Conservation (phyloP, 768 basidiomycete genomes). For the Boletus speciosus region DNA sequence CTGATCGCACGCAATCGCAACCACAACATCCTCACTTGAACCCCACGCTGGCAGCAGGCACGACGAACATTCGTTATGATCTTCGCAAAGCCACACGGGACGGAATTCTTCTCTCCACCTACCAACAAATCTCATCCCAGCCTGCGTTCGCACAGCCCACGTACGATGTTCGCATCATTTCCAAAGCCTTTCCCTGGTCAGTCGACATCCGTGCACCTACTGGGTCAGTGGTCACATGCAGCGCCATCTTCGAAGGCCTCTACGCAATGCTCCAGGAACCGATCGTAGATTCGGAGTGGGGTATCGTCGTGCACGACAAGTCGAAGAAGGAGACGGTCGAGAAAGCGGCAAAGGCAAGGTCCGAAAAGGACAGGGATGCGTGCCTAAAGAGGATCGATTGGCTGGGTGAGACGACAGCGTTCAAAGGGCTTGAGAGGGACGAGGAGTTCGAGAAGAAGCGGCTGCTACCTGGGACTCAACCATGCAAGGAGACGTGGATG, state of each 20-base stretch:
- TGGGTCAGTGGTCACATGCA: slow-evolving; percentile 41
- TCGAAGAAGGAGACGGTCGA: slow-evolving; percentile 43
- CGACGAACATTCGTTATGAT: slow-evolving; percentile 49
- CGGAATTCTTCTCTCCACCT: slow-evolving; percentile 42
- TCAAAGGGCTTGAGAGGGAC: slow-evolving; percentile 60
- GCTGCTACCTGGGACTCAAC: slow-evolving; percentile 42
- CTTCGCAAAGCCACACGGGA: slow-evolving; percentile 41
- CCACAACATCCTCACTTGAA: slow-evolving; percentile 44
- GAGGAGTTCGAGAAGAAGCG: slow-evolving; percentile 52
- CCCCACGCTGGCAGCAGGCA: slow-evolving; percentile 51
- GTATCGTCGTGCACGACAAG: slow-evolving; percentile 44
- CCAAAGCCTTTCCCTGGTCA: slow-evolving; percentile 62
- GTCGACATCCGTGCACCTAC: slow-evolving; percentile 47
- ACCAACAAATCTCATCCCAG: slow-evolving; percentile 35
- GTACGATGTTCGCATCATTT: slow-evolving; percentile 48
- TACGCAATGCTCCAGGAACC: slow-evolving; percentile 47
- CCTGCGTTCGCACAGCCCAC: slow-evolving; percentile 37
- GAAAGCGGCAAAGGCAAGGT: slow-evolving; percentile 48
- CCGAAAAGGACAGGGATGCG: slow-evolving; percentile 35
- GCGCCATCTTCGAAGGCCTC: slow-evolving; percentile 54
- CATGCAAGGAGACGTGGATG: slow-evolving; percentile 55
- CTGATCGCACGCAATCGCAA: slow-evolving; percentile 32
- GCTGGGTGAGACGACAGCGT: slow-evolving; percentile 55
- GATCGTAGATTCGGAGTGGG: slow-evolving; percentile 68
- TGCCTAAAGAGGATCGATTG: slow-evolving; percentile 58